Conservation (phyloP, 1,284 basidiomycete genomes). For the Paramarasmius palmivorus region DNA sequence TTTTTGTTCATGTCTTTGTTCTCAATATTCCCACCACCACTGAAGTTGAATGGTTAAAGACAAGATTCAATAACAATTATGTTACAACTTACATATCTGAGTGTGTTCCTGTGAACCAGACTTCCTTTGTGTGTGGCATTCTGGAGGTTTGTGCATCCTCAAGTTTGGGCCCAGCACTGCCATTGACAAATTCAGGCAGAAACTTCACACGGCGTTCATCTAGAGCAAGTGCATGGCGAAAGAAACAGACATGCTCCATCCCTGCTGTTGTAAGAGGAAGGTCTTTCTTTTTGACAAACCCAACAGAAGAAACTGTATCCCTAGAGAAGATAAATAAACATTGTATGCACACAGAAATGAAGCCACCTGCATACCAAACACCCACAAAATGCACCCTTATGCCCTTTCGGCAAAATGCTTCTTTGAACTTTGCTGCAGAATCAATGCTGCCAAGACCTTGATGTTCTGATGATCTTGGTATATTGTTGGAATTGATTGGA, state of each 20-base stretch:
- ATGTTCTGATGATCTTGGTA: no score
- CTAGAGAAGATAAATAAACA: conserved; percentile 10
- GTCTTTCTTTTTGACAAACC: conserved; percentile 18
- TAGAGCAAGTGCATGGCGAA: conserved; percentile 31
- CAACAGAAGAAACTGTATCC: conserved; percentile 29
- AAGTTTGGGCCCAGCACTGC: no score
- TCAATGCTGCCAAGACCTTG: neutral
- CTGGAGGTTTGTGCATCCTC: no score
- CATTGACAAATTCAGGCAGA: conserved; percentile 30
- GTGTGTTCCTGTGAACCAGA: conserved; percentile 10
- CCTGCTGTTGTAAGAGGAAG: conserved; percentile 20
- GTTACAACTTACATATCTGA: conserved; percentile 7
- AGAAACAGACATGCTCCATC: conserved; percentile 24
- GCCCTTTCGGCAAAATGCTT: conserved; percentile 25
- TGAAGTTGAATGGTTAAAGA: no score
- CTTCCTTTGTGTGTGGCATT: conserved; percentile 1
- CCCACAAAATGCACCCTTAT: conserved; percentile 34
- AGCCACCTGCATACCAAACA: conserved; percentile 29
- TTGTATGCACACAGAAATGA: neutral
- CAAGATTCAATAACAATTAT: no score
- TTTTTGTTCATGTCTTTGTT: no score
- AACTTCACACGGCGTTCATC: conserved; percentile 40
- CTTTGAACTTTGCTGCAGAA: conserved; percentile 22
- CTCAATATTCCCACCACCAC: no score
- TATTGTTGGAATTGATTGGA: no score